Evolutionary conservation across 164 flowering plant genomes (phyloP), one percentile per base, ranked within the genome.

Genomic region (Sextonia rubra): DNA sequence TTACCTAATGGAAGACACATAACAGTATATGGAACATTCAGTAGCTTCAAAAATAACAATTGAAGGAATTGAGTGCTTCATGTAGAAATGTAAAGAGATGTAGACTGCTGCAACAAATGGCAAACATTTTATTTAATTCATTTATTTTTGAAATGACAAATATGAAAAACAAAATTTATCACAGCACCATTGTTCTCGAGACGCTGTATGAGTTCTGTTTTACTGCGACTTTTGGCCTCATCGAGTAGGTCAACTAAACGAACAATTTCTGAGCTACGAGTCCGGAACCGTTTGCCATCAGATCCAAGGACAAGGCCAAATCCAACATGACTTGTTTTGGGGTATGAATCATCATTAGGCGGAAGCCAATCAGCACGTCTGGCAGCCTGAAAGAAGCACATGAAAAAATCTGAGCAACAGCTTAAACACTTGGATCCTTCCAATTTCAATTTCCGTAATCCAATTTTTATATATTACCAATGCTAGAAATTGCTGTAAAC

Each of bases 241-340:
- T 93, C 98, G 27, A 96, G 97, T 75, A 96, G 81, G 85, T 96
- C 99, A 77, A 87, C 94, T 60, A 96, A 81, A 44, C 87, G 84
- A 70, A 96, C 98, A 64, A 94, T 94, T 77, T 96, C 98, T 73
- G 86, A 78, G 64, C 78, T 75, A 8, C 99, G 89, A 75, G 98
- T 96, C 60, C 97, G 82, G 68, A 93, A 93, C 15, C 98, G 85
- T 78, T 96, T 96, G 44, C 98, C 97, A 87, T 96, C 99, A 62
- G 89, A 96, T 71, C 98, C 99, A 74, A 91, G 90, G 68, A 96
- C 99, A 80, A 96, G 95, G 72, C 99, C 99, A 83, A 96, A 91
- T 4, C 95, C 97, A 68, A 96, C 97, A 86, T 96, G 99, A 76
- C 72, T 89, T 71, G 83, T 67, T 82, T 83, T 93, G 20, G 99